Percentiles rank a stretch among this genome's conserved stretches.
phyloP scores from a whole-genome alignment of 139 green algal species.

The Tetraselmis striata region DNA sequence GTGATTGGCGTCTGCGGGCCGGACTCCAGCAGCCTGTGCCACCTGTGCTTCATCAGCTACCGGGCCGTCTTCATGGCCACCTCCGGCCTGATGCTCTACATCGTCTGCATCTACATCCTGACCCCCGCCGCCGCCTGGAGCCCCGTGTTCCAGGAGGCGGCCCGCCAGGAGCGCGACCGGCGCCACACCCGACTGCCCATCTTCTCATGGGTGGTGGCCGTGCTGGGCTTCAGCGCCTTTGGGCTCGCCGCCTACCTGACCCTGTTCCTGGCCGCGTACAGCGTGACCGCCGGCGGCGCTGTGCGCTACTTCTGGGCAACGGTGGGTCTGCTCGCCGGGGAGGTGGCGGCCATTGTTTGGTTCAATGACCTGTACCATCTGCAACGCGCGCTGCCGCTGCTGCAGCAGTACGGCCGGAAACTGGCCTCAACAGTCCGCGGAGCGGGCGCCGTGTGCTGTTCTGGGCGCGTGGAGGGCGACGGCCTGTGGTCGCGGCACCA shows the following conservation, averaged over 20 bases:
- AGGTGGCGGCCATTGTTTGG: background rate
- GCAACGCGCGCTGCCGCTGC: background rate
- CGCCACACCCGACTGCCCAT: background rate
- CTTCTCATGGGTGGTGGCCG: background rate
- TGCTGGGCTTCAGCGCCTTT: background rate
- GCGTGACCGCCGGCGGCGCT: background rate
- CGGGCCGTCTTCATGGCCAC: background rate
- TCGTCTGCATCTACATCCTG: background rate
- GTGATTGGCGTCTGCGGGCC: background rate
- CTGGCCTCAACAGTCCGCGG: background rate
- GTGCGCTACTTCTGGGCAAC: background rate
- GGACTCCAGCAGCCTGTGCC: background rate
- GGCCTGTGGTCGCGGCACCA: background rate
- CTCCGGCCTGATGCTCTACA: background rate
- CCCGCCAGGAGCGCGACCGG: background rate
- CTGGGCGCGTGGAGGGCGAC: background rate
- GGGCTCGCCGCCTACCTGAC: background rate
- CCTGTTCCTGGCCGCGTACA: background rate
- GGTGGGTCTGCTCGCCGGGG: background rate
- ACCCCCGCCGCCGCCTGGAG: background rate
- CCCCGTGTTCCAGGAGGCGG: background rate
- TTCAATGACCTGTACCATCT: background rate
- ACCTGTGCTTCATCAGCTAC: background rate
- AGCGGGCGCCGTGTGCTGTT: background rate
- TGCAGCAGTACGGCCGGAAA: background rate